Percentiles rank a stretch among this genome's conserved stretches.
Conservation (phyloP, 176 grass and related monocot genomes). For the Oryza officinalis region DNA sequence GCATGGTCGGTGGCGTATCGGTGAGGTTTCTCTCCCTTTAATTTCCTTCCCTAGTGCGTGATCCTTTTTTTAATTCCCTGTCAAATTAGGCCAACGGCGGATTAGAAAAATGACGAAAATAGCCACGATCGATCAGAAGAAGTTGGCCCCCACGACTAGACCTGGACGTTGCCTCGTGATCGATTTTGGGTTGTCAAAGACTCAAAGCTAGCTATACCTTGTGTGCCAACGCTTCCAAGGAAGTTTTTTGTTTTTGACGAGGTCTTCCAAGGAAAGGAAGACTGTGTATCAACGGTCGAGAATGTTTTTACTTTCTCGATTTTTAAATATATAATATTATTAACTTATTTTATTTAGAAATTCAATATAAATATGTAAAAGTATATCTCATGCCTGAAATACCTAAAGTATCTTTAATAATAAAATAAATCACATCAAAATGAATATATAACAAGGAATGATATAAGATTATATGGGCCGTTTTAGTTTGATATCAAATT, state of each 20-base stretch:
- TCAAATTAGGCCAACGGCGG: background rate
- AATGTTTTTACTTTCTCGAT: background rate
- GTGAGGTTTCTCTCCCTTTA: background rate
- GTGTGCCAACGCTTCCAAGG: background rate
- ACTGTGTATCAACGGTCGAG: background rate
- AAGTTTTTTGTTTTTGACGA: background rate
- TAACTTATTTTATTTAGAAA: no score
- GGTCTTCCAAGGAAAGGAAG: background rate
- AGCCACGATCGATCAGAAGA: background rate
- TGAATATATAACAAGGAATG: no score
- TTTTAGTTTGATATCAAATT: no score
- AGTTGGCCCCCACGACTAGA: constrained; percentile 11
- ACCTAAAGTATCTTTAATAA: no score
- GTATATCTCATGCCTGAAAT: no score
- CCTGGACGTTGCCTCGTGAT: background rate
- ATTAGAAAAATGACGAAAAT: background rate
- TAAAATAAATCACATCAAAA: no score
- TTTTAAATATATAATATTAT: no score
- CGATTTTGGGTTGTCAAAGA: background rate
- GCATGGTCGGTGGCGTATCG: constrained; percentile 10
- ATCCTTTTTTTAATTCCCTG: no score
- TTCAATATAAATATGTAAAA: no score
- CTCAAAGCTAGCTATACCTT: background rate
- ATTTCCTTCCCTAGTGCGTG: background rate
- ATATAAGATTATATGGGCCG: no score